Base-by-base conservation (phyloP, 768 basidiomycete species). In the Cantharellus cinnabarinus region DNA sequence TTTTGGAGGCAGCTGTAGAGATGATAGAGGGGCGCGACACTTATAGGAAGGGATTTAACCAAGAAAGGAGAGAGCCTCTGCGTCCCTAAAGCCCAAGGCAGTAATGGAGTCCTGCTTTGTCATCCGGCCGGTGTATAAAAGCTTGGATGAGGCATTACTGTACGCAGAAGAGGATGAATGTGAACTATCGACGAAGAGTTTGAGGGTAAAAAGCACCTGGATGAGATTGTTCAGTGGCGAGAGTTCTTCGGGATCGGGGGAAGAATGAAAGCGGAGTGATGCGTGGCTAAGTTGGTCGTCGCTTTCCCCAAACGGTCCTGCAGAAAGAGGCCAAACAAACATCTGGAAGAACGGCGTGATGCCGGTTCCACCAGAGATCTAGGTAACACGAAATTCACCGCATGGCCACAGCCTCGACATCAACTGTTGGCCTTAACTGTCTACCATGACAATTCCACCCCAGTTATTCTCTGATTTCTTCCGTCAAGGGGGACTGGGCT, bases 341-440 rank as follows among this genome's bases (percentile, higher is more conserved):
- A 29, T 73, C 66, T 90, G 88, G 65, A 79, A 80, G 67, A 90
- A 89, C 2, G 88, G 89, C 14, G 88, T 83, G 55, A 90, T 81
- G 38, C 89, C 88, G 3, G 88, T 90, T 37, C 88, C 88, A 42
- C 88, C 88, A 50, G 86, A 89, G 58, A 90, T 81, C 88, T 90
- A 29, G 15, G n/a, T 41, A 15, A 14, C 40, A 53, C 14, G 5
- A 15, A 42, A 14, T 52, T 3, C 44, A 54, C 14, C 10, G 20
- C 20, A 48, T 29, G 44, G 10, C 44, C 10, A 48, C 10, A 29
- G 10, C 10, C 29, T 29, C 10, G 10, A 10, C 10, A 29, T 48
- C 29, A 48, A 10, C 10, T 48, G 44, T 48, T 48, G 35, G 38
- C 10, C 14, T 37, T 7, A 37, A 37, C 14, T 7, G 35, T 37